These are phyloP conservation scores for Colletotrichum horii DNA, from an alignment of 2,329 filamentous ascomycete species.

Conservation along the genomic window DNA sequence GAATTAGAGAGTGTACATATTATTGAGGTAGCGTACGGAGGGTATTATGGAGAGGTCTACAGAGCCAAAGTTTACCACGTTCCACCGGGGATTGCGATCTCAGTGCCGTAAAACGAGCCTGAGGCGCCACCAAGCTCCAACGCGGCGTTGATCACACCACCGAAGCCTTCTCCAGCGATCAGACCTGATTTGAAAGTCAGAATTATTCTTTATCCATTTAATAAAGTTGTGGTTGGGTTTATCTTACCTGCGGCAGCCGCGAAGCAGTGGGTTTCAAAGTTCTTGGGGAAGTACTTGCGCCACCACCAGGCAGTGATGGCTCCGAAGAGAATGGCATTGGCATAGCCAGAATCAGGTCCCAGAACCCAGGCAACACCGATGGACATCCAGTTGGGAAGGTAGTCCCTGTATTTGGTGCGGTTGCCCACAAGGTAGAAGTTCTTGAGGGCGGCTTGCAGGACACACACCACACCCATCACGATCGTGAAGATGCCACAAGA, in stretches of 20 bases:
- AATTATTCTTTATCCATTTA: fast-evolving
- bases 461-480: slow-evolving; percentile 55
- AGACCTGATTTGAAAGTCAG: slow-evolving; percentile 37
- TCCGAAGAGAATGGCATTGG: slow-evolving; percentile 64
- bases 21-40: background rate
- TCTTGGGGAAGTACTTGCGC: slow-evolving; percentile 53
- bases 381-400: slow-evolving; percentile 68
- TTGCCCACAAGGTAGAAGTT: slow-evolving; percentile 58
- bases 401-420: slow-evolving; percentile 59
- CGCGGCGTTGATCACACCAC: slow-evolving; percentile 63
- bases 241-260: slow-evolving; percentile 56
- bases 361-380: slow-evolving; percentile 65
- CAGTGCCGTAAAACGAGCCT: slow-evolving; percentile 14
- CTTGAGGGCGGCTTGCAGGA: slow-evolving; percentile 55
- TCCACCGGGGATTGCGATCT: slow-evolving; percentile 21
- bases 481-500: slow-evolving; percentile 63
- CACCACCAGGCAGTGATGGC: slow-evolving; percentile 57
- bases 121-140: slow-evolving; percentile 37
- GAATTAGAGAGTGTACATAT: background rate
- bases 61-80: background rate
- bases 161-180: slow-evolving; percentile 68
- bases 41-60: background rate
- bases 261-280: slow-evolving; percentile 62
- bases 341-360: slow-evolving; percentile 57
- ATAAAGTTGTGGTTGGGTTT: fast-evolving